Evolutionary conservation across 139 green algal species (phyloP), one percentile per base, ranked within the genome.

Genomic region (Marvania coccoides): DNA sequence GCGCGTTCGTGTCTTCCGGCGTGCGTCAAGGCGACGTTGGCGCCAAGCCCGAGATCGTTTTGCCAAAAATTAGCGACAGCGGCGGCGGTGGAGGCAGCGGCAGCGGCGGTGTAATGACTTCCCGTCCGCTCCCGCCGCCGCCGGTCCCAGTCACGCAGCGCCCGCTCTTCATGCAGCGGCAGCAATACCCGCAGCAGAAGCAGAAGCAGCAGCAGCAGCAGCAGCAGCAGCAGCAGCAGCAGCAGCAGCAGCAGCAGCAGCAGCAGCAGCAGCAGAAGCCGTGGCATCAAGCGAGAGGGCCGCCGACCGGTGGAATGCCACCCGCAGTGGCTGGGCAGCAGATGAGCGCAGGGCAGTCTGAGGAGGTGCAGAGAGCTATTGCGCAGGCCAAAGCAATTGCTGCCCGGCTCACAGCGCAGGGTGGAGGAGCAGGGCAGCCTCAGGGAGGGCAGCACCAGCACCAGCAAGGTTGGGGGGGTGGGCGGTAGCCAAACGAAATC

Each of bases 1-100:
- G 45, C 8, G 61, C 58, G 1, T 92, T 92, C 71, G 82, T 92
- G 7, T 83, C 83, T 0, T 90, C 82, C 0, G 85, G 85, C 2
- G 79, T 64, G 0, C 73, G 75, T 1, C 46, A 47, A 29, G 78
- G 84, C 9, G 77, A 88, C 24, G 59, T 71, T 3, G 53, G 61
- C 6, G 38, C 58, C 6, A 73, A 53, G 8, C 72, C 86, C 5
- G 85, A 81, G 7, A 81, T 92, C n/a, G 67, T 91, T 8, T 61
- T 77, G 15, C 80, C 86, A 3, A 87, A 88, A 38, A 31, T 19
- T 62, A 2, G 39, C 29, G 14, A 26, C 35, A 10, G 35, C 47
- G 24, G 24, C 10, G 10, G 19, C 33, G 2, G 39, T 4, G 5
- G 13, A 4, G 38, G 55, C 67, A 35, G 28, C 51, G 34, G 33